Evolutionary conservation across 2,329 filamentous ascomycete species (phyloP).

Genomic region (Cercospora sesami): DNA sequence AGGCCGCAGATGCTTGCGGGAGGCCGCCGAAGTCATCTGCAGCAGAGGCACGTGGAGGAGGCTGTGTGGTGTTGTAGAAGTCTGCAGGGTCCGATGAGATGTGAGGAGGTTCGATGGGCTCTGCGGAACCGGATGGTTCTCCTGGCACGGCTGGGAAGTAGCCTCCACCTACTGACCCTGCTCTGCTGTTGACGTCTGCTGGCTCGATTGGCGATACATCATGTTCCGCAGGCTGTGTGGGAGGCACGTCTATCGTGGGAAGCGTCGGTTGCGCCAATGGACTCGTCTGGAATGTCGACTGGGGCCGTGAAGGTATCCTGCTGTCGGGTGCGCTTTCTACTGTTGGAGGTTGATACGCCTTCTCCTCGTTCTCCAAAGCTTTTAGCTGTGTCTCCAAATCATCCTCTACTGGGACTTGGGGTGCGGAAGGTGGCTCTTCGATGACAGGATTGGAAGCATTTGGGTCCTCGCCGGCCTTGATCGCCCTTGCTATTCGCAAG

Average conservation of each 20-base stretch:
- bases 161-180: conserved; percentile 56
- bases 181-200: conserved; percentile 39
- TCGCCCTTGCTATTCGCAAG: conserved; percentile 81
- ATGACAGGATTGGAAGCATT: conserved; percentile 84
- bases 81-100: conserved; percentile 23
- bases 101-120: neutral
- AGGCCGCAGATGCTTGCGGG: conserved; percentile 16
- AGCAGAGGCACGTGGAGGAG: conserved; percentile 17
- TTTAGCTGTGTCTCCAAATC: conserved; percentile 34
- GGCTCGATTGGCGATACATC: conserved; percentile 57
- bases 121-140: conserved; percentile 32
- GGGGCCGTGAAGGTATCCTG: conserved; percentile 45
- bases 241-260: conserved; percentile 10
- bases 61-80: conserved; percentile 25
- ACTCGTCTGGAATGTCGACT: conserved; percentile 29
- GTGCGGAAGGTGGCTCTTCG: conserved; percentile 41
- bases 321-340: conserved; percentile 64
- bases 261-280: conserved; percentile 50
- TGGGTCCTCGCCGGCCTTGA: conserved; percentile 87
- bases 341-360: conserved; percentile 48
- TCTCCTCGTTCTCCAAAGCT: conserved; percentile 30
- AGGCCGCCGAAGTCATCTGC: conserved; percentile 17
- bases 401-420: conserved; percentile 23
- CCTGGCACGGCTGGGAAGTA: conserved; percentile 59
- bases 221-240: conserved; percentile 21